phyloP scores from a whole-genome alignment of 202 grass and related monocot species.

The Hordeum pubiflorum region DNA sequence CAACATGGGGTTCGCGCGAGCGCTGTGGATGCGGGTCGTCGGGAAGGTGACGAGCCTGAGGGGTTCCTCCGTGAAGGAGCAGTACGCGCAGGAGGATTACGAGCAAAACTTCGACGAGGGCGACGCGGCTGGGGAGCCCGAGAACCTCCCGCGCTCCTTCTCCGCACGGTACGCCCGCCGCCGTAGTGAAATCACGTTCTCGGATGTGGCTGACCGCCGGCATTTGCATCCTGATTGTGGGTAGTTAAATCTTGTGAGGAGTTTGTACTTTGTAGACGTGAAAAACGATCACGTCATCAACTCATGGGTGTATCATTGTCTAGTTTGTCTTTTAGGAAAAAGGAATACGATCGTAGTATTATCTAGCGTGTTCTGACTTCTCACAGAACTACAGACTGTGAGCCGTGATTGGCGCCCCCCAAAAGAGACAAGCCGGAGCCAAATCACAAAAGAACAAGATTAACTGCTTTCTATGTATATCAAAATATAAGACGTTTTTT shows the following conservation, averaged over 20 bases:
- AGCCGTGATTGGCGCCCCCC: no score
- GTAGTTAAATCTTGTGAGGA: background rate
- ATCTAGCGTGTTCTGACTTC: no score
- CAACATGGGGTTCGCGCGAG: background rate
- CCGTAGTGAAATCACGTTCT: background rate
- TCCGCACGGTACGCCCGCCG: constrained; percentile 31
- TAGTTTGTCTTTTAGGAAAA: no score
- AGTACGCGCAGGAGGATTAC: constrained; percentile 50
- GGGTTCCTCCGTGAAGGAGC: background rate
- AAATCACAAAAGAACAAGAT: no score
- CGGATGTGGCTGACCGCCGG: background rate
- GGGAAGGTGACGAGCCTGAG: constrained; percentile 16
- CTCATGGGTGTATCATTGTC: no score
- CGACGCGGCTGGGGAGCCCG: constrained; percentile 32
- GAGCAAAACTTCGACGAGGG: constrained; percentile 79
- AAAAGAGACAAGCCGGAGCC: no score
- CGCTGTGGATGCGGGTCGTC: constrained; percentile 41
- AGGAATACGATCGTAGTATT: no score
- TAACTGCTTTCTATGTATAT: no score
- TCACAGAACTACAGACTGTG: no score
- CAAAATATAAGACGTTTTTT: no score
- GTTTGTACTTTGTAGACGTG: background rate
- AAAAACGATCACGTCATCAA: background rate
- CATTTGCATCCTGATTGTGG: background rate
- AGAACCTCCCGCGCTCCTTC: constrained; percentile 60